phyloP scores from a whole-genome alignment of 305 asterid genomes.

The Fraxinus albicans region DNA sequence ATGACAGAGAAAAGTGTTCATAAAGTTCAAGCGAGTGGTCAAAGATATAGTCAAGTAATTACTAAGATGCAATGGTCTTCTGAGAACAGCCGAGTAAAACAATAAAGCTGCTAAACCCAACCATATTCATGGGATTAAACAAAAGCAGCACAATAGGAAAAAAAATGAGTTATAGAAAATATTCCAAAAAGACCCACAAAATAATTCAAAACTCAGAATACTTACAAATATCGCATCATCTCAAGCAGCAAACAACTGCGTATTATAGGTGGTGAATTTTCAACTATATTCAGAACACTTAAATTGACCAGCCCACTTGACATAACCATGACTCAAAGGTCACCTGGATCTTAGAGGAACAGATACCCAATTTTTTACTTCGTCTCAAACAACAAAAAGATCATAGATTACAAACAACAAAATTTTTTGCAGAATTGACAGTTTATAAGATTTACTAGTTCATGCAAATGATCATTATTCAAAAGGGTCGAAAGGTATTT shows the following conservation, averaged over 20 bases:
- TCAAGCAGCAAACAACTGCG: neutral
- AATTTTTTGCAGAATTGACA: neutral
- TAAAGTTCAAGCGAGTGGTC: slow-evolving; percentile 1
- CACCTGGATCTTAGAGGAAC: neutral
- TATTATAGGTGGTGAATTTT: neutral
- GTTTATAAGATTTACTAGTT: neutral
- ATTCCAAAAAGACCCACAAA: neutral
- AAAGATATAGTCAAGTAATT: neutral
- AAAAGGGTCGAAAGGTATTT: neutral
- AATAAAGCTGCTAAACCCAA: neutral
- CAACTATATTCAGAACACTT: neutral
- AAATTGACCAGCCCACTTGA: neutral
- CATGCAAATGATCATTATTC: neutral
- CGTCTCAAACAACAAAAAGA: neutral
- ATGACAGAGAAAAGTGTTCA: slow-evolving; percentile 4
- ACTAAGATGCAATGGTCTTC: slow-evolving; percentile 1
- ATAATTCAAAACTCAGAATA: neutral
- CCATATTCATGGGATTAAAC: neutral
- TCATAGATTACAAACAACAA: neutral
- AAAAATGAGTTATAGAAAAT: neutral
- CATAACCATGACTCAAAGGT: neutral
- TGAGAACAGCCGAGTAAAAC: neutral
- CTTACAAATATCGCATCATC: neutral
- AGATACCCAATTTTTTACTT: neutral
- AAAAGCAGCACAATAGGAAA: neutral